phyloP scores from a whole-genome alignment of 495 filamentous ascomycete genomes.

The Xylaria grammica region DNA sequence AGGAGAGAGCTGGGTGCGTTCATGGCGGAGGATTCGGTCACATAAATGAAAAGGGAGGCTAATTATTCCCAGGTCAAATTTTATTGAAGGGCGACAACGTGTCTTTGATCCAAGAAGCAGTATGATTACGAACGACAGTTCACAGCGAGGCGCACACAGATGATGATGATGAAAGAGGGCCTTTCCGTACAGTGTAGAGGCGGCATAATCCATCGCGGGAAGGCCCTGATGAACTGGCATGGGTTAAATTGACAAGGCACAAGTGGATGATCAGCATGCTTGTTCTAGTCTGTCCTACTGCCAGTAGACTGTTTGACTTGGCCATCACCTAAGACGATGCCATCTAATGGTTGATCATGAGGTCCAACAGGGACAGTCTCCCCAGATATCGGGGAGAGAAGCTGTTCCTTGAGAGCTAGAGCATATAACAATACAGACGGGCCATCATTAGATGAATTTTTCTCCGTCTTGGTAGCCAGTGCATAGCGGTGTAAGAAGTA shows the following conservation, averaged over 20 bases:
- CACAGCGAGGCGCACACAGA: background rate
- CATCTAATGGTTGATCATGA: constrained; percentile 53
- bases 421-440: constrained; percentile 70
- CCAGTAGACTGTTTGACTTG: constrained; percentile 46
- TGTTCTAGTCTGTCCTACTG: constrained; percentile 29
- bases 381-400: constrained; percentile 62
- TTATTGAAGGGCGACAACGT: constrained; percentile 98
- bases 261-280: constrained; percentile 19
- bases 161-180: background rate
- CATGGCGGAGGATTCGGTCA: background rate
- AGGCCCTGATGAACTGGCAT: background rate
- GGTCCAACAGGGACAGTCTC: constrained; percentile 66
- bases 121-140: constrained; percentile 27
- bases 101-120: constrained; percentile 76
- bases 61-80: constrained; percentile 75
- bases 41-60: background rate
- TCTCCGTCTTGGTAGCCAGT: constrained; percentile 45
- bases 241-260: background rate
- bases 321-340: constrained; percentile 52
- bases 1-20: constrained; percentile 78
- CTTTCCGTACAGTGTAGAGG: background rate
- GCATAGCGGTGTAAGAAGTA: constrained; percentile 80
- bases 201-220: background rate
- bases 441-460: constrained; percentile 59
- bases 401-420: constrained; percentile 85